Evolutionary conservation across 768 basidiomycete genomes (phyloP).

Genomic region (Tylopilus plumbeoviolaceoides): DNA sequence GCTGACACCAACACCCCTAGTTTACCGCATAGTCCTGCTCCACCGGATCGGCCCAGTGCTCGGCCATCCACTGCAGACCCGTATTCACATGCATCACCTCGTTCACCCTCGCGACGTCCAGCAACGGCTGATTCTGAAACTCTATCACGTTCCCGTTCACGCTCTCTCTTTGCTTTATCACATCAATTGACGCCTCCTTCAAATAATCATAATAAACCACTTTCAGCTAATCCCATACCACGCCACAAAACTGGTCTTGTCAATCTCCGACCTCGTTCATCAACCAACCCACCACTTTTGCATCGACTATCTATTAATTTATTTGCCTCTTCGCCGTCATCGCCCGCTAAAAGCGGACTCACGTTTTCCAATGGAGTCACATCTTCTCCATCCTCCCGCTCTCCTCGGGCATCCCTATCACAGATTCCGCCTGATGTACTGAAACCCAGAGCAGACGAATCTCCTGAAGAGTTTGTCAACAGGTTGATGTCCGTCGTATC

Average conservation of each 20-base stretch:
- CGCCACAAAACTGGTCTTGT: conserved; percentile 27
- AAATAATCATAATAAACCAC: background rate
- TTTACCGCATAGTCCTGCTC: conserved; percentile 9
- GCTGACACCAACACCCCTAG: conserved; percentile 6
- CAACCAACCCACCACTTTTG: conserved; percentile 67
- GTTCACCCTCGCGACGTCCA: conserved; percentile 32
- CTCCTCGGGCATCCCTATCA: conserved; percentile 44
- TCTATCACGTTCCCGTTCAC: conserved; percentile 33
- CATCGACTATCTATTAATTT: conserved; percentile 68
- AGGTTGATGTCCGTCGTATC: conserved; percentile 62
- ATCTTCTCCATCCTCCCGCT: conserved; percentile 31
- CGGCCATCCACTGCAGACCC: conserved; percentile 19
- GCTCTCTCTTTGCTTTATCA: conserved; percentile 26
- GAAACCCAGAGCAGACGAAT: conserved; percentile 58
- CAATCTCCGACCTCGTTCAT: conserved; percentile 42
- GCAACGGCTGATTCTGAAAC: conserved; percentile 39
- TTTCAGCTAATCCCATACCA: conserved; percentile 1
- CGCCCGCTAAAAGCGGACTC: conserved; percentile 19
- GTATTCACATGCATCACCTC: conserved; percentile 11
- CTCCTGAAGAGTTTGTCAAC: conserved; percentile 63
- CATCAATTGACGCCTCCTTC: conserved; percentile 15
- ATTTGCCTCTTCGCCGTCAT: conserved; percentile 46
- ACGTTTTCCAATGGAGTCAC: conserved; percentile 7
- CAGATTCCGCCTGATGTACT: conserved; percentile 45
- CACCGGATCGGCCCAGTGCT: conserved; percentile 5